Base-by-base conservation (phyloP, 768 basidiomycete genomes). In the Amanita subjunquillea region DNA sequence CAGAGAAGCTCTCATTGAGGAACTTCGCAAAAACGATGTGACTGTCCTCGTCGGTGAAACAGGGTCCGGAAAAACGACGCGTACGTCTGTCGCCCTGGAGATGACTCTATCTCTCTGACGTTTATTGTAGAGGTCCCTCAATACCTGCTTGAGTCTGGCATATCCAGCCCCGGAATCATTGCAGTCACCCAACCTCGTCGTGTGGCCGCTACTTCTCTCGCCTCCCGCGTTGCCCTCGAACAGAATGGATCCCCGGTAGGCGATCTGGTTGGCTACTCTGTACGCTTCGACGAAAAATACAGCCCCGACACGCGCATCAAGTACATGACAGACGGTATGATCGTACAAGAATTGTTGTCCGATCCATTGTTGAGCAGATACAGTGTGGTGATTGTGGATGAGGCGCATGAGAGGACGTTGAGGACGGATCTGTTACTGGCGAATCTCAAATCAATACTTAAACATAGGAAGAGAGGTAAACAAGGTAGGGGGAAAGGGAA, bases 321-420 rank as follows among this genome's bases (percentile, higher is more conserved):
- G 69, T 99, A 92, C 63, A 77, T 96, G 67, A 98, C 94, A 51
- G 96, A 99, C 60, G 96, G 96, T 56, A 97, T 98, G 89, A 83
- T 98, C 58, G 85, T 94, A 40, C 81, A 93, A 40, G 96, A 99
- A 73, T 78, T 94, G 47, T 75, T 94, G 55, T 80, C 78, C 40
- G 91, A 94, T 63, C 73, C 80, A 13, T 64, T 85, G 30, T 73
- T 98, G 43, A 82, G 80, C 50, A 76, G 75, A 54, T 99, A 98
- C 68, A 87, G 87, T 62, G 80, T 93, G 29, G 75, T 99, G 49
- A 75, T 98, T 53, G 83, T 99, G 40, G 96, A 99, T 60, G 96
- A 99, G 65, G 96, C 96, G 0, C 96, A 99, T 67, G 96, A 99
- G 64, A 79, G 96, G 53, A 95, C 92, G 0, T 70, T 99, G 27